Percentiles rank a stretch among this genome's conserved stretches.
phyloP scores from a whole-genome alignment of 805 yeast genomes.

The Candida pseudoglaebosa region DNA sequence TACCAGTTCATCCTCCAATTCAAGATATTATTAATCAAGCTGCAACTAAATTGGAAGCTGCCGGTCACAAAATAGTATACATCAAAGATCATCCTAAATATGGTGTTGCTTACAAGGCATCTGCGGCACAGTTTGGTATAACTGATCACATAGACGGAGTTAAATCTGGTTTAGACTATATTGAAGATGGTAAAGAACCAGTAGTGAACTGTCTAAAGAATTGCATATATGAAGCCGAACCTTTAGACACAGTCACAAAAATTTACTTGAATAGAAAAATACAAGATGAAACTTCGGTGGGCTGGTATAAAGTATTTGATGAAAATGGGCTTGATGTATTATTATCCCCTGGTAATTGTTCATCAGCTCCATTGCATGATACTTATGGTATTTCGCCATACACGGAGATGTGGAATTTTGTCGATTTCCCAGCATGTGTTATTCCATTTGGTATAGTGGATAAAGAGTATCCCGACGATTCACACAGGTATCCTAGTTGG shows the following conservation, averaged over 20 bases:
- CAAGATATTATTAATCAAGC: constrained; percentile 36
- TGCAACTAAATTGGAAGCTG: constrained; percentile 46
- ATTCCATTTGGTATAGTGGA: constrained; percentile 59
- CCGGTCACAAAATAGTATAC: constrained; percentile 30
- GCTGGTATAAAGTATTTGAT: constrained; percentile 29
- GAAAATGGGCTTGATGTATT: constrained; percentile 42
- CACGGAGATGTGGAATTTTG: constrained; percentile 36
- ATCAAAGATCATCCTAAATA: constrained; percentile 24
- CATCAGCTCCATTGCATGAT: constrained; percentile 37
- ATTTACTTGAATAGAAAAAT: neutral
- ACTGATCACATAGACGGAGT: constrained; percentile 1
- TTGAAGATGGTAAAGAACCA: constrained; percentile 2
- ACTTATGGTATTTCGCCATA: constrained; percentile 41
- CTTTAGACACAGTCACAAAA: constrained; percentile 1
- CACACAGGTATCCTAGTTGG: constrained; percentile 1
- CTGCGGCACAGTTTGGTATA: constrained; percentile 3
- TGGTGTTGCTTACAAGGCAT: constrained; percentile 20
- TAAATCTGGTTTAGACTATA: neutral
- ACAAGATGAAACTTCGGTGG: constrained; percentile 25
- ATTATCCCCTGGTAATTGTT: constrained; percentile 35
- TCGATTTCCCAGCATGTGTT: constrained; percentile 27
- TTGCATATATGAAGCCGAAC: constrained; percentile 1
- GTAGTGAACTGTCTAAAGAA: neutral
- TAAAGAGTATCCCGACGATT: constrained; percentile 11
- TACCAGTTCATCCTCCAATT: constrained; percentile 52